Evolutionary conservation across 2,329 filamentous ascomycete genomes (phyloP).

Genomic region (Aschersonia sp.): DNA sequence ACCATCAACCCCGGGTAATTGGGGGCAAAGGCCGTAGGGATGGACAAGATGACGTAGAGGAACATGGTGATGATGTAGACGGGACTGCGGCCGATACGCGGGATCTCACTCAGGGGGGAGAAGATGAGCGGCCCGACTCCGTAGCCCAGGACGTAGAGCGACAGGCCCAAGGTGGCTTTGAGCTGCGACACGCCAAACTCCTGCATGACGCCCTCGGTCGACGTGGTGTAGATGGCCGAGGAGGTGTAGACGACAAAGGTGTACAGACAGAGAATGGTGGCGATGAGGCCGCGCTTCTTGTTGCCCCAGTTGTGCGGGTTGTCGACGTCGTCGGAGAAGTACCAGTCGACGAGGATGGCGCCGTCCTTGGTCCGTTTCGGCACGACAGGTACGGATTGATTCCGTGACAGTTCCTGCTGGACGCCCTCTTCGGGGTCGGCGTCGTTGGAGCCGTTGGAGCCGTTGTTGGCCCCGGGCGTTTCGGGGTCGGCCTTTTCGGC

Average conservation of each 20-base stretch:
- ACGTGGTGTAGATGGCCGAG: constrained; percentile 32
- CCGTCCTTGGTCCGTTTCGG: constrained; percentile 34
- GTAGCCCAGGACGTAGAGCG: constrained; percentile 49
- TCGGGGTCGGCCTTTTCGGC: too few relatives aligned
- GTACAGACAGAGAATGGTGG: constrained; percentile 35
- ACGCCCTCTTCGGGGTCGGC: constrained; percentile 12
- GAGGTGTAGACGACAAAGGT: constrained; percentile 45
- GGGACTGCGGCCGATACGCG: constrained; percentile 50
- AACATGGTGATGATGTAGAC: constrained; percentile 55
- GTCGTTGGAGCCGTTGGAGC: constrained; percentile 9
- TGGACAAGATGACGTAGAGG: constrained; percentile 51
- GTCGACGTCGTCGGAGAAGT: constrained; percentile 37
- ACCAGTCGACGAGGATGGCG: constrained; percentile 38
- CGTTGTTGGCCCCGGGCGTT: constrained; percentile 9
- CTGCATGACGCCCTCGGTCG: constrained; percentile 30
- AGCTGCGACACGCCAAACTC: constrained; percentile 37
- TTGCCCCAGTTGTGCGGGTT: constrained; percentile 42
- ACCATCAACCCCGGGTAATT: constrained; percentile 52
- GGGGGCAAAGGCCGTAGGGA: constrained; percentile 47
- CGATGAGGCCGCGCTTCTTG: constrained; percentile 24
- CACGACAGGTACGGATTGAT: constrained; percentile 32
- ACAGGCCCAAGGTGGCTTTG: constrained; percentile 40
- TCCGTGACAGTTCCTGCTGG: constrained; percentile 23
- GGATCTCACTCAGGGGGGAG: constrained; percentile 53
- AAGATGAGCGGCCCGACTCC: constrained; percentile 51